A percentile compares a stretch with the other conserved stretches of the same genome.
Conservation (phyloP, 2,329 filamentous ascomycete genomes). For the Penicillium sp. region DNA sequence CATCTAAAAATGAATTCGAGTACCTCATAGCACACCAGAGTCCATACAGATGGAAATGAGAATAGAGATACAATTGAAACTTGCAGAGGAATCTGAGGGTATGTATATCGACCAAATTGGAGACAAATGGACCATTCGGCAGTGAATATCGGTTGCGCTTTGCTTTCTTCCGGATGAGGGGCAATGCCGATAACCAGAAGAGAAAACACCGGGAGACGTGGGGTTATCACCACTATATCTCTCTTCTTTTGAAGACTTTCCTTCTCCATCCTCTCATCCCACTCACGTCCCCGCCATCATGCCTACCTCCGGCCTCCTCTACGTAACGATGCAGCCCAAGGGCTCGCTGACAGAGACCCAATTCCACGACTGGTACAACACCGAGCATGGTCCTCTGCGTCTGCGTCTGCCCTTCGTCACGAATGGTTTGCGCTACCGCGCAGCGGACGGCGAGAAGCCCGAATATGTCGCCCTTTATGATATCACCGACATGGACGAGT, state of each 20-base stretch:
- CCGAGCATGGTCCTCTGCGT: constrained; percentile 78
- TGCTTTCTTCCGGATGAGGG: constrained; percentile 22
- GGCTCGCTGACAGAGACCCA: constrained; percentile 58
- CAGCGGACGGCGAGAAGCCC: constrained; percentile 57
- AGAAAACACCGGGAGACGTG: neutral
- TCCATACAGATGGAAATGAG: no score
- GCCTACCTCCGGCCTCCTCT: constrained; percentile 62
- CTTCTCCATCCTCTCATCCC: neutral
- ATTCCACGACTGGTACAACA: constrained; percentile 93
- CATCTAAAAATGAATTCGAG: neutral
- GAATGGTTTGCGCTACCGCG: constrained; percentile 74
- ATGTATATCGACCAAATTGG: neutral
- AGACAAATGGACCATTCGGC: constrained; percentile 22
- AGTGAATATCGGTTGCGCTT: constrained; percentile 21
- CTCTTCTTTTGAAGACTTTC: constrained; percentile 1
- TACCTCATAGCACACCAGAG: no score
- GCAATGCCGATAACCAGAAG: constrained; percentile 10
- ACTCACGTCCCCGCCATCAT: constrained; percentile 19
- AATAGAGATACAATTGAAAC: neutral
- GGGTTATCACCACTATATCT: neutral
- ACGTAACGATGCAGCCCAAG: constrained; percentile 79
- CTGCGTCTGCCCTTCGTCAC: constrained; percentile 66
- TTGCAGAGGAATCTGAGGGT: neutral
- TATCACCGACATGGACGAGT: constrained; percentile 64
- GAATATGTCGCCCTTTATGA: constrained; percentile 78